These are phyloP conservation scores for Chenopodium formosanum DNA, from an alignment of 148 eudicot genomes.

Conservation along the genomic window DNA sequence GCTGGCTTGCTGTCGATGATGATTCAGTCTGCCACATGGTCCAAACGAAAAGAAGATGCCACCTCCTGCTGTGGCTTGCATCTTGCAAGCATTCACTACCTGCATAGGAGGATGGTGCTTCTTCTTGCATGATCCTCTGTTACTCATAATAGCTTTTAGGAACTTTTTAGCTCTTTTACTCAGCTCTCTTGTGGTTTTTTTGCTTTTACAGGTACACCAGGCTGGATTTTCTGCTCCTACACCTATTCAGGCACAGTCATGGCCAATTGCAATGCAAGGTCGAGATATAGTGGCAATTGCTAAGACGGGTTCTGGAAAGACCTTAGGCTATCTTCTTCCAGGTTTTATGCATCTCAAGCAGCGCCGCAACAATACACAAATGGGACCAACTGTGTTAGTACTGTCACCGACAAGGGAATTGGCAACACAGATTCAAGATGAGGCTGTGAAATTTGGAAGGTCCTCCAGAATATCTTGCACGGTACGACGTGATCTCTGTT, in stretches of 20 bases:
- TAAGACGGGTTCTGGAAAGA: constrained; percentile 90
- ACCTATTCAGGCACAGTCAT: constrained; percentile 91
- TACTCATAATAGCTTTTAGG: background rate
- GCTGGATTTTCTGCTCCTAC: constrained; percentile 92
- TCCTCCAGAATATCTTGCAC: constrained; percentile 70
- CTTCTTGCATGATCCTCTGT: constrained; percentile 42
- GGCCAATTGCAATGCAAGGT: constrained; percentile 84
- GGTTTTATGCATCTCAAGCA: constrained; percentile 77
- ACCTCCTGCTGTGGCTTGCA: constrained; percentile 76
- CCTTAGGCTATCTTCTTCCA: constrained; percentile 85
- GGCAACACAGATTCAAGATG: constrained; percentile 94
- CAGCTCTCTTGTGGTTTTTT: constrained; percentile 34
- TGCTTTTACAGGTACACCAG: constrained; percentile 61
- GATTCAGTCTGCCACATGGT: constrained; percentile 88
- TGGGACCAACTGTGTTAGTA: constrained; percentile 94
- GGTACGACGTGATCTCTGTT: constrained; percentile 32
- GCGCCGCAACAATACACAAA: constrained; percentile 51
- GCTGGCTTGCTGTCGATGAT: constrained; percentile 66
- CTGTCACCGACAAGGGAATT: constrained; percentile 91
- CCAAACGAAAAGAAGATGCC: constrained; percentile 66
- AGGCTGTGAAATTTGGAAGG: constrained; percentile 83
- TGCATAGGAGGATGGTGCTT: constrained; percentile 66
- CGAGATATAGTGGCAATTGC: constrained; percentile 88
- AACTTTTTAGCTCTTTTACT: constrained; percentile 29
- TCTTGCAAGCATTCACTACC: constrained; percentile 60